These are phyloP conservation scores for Cryptococcus sp. DNA, from an alignment of 1,284 basidiomycete genomes.

Conservation along the genomic window DNA sequence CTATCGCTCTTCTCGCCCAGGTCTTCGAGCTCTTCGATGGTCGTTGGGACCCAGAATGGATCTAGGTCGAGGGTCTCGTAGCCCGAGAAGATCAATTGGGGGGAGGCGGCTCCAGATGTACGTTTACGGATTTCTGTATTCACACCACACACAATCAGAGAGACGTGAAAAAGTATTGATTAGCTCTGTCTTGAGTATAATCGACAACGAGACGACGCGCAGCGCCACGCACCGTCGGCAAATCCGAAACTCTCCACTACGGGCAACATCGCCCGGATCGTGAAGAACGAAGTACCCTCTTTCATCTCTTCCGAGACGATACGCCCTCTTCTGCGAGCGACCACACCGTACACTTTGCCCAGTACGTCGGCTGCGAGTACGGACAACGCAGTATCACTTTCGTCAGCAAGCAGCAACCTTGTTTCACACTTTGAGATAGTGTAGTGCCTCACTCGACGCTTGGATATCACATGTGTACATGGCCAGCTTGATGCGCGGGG, in stretches of 20 bases:
- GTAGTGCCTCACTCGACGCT: slow-evolving; percentile 76
- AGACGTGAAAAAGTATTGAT: neutral
- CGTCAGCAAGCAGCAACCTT: neutral
- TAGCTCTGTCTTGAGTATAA: neutral
- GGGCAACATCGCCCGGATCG: slow-evolving; percentile 84
- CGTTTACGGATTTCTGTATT: slow-evolving; percentile 87
- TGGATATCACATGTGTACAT: slow-evolving; percentile 99
- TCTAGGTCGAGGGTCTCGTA: slow-evolving; percentile 86
- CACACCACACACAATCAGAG: neutral
- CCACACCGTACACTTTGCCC: slow-evolving; percentile 96
- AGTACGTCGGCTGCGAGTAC: slow-evolving; percentile 80
- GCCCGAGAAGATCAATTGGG: slow-evolving; percentile 95
- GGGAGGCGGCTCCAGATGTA: slow-evolving; percentile 94
- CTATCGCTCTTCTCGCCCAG: slow-evolving; percentile 94
- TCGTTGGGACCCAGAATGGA: slow-evolving; percentile 99
- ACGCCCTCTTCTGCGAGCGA: slow-evolving; percentile 83
- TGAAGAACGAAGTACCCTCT: slow-evolving; percentile 95
- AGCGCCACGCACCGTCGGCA: slow-evolving; percentile 71
- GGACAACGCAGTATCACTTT: slow-evolving; percentile 2
- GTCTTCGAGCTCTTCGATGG: slow-evolving; percentile 96
- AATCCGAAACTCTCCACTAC: slow-evolving; percentile 98
- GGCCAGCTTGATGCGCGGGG: slow-evolving; percentile 91
- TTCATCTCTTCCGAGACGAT: slow-evolving; percentile 99
- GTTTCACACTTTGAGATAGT: neutral
- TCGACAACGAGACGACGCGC: neutral